These are phyloP conservation scores for Exophiala oligosperma DNA, from an alignment of 2,329 filamentous ascomycete species.

Conservation along the genomic window DNA sequence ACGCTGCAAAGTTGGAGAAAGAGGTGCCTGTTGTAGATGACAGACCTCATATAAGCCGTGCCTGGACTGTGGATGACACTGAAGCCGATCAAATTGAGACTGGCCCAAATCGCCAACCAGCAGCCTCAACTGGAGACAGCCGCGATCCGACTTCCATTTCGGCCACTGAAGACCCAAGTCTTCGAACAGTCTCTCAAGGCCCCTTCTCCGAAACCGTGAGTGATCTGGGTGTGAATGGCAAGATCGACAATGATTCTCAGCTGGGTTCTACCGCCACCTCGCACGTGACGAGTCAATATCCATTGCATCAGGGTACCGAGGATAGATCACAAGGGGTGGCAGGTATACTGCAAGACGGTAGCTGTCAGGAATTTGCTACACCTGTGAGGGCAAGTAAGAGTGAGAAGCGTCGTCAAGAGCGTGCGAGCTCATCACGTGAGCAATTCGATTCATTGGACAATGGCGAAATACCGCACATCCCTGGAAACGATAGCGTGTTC, in stretches of 20 bases:
- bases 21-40: slow-evolving; percentile 19
- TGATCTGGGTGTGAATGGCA: slow-evolving; percentile 38
- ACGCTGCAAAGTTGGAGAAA: slow-evolving; percentile 20
- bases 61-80: slow-evolving; percentile 21
- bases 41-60: slow-evolving; percentile 16
- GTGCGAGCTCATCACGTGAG: slow-evolving; percentile 15
- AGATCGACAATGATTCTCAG: slow-evolving; percentile 31
- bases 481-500: slow-evolving; percentile 12
- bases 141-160: not conserved
- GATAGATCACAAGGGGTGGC: not conserved
- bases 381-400: slow-evolving; percentile 15
- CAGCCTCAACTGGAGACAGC: not conserved
- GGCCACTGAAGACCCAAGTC: slow-evolving; percentile 22
- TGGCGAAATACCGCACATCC: not conserved
- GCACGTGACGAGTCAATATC: not conserved
- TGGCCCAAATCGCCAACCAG: not conserved
- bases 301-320: not conserved
- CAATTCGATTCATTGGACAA: not conserved
- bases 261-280: slow-evolving; percentile 39
- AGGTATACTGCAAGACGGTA: not conserved
- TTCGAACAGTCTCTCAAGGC: slow-evolving; percentile 48
- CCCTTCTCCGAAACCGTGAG: slow-evolving; percentile 53
- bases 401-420: slow-evolving; percentile 22
- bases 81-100: slow-evolving; percentile 19
- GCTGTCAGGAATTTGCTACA: not conserved